Evolutionary conservation across 1,139 yeast genomes (phyloP).

Genomic region (Kazachstania sp.): DNA sequence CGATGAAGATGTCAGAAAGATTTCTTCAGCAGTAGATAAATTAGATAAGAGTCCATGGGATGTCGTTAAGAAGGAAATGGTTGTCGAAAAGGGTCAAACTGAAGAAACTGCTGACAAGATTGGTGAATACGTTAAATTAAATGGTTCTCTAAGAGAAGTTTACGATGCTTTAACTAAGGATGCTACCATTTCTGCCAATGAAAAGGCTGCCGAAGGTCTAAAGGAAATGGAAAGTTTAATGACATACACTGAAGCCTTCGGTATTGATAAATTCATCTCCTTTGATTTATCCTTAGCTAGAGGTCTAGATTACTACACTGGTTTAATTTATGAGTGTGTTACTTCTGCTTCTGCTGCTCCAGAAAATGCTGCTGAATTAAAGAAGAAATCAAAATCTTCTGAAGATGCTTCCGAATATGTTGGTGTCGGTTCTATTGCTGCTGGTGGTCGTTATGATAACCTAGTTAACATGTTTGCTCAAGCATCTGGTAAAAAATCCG

Average conservation of each 20-base stretch:
- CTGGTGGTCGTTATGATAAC: conserved; percentile 96
- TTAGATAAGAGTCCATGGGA: conserved; percentile 94
- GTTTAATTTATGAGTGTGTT: conserved; percentile 91
- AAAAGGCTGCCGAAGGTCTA: conserved; percentile 70
- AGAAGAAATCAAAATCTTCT: conserved; percentile 40
- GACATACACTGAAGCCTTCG: conserved; percentile 74
- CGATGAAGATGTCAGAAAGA: conserved; percentile 86
- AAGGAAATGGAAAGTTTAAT: conserved; percentile 69
- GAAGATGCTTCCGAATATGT: conserved; percentile 96
- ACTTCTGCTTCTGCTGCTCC: conserved; percentile 96
- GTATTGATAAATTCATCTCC: conserved; percentile 52
- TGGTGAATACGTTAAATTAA: conserved; percentile 81
- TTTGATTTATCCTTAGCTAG: conserved; percentile 93
- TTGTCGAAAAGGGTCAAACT: conserved; percentile 78
- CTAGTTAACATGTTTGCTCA: conserved; percentile 93
- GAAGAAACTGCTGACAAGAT: conserved; percentile 89
- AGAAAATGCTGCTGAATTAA: conserved; percentile 56
- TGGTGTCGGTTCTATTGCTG: conserved; percentile 97
- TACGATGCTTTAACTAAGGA: conserved; percentile 48
- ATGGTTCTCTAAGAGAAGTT: conserved; percentile 68
- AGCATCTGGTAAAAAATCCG: conserved; percentile 62
- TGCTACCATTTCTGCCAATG: conserved; percentile 51
- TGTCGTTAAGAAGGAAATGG: conserved; percentile 84
- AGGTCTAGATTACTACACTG: conserved; percentile 96
- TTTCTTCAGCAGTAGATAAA: conserved; percentile 95